Evolutionary conservation across 768 basidiomycete genomes (phyloP).

Genomic region (Amanita subjunquillea): DNA sequence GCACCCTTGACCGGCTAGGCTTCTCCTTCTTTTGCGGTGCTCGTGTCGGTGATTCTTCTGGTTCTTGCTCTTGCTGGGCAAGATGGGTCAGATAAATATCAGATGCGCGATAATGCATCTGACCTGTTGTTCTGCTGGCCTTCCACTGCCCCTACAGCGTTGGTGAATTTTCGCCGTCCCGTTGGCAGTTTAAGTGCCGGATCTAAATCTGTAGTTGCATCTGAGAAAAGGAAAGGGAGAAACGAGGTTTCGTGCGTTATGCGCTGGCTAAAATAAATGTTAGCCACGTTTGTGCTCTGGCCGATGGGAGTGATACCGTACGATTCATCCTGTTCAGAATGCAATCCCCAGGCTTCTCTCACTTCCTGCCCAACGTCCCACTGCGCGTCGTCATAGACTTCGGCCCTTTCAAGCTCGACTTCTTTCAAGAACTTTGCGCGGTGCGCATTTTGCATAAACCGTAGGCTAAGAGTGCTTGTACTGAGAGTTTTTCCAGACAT

Average conservation of each 20-base stretch:
- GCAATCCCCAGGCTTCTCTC: conserved; percentile 40
- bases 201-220: not conserved
- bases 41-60: conserved; percentile 4
- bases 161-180: conserved; percentile 40
- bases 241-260: conserved; percentile 53
- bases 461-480: conserved; percentile 51
- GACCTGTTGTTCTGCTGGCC: conserved; percentile 9
- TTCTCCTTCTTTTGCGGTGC: conserved; percentile 3
- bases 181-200: conserved; percentile 13
- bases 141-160: conserved; percentile 27
- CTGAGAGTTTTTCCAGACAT: conserved; percentile 47
- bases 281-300: no score
- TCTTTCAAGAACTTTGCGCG: conserved; percentile 40
- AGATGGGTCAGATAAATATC: conserved; percentile 1
- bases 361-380: conserved; percentile 52
- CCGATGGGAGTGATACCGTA: no score
- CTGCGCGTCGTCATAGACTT: conserved; percentile 50
- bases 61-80: conserved; percentile 12
- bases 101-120: not conserved
- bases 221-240: conserved; percentile 52
- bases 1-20: conserved; percentile 6
- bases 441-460: conserved; percentile 67
- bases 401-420: conserved; percentile 40
- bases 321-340: conserved; percentile 7
- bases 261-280: conserved; percentile 10